Base-by-base conservation (phyloP, 2,329 filamentous ascomycete genomes). In the Podosphaera xanthii region DNA sequence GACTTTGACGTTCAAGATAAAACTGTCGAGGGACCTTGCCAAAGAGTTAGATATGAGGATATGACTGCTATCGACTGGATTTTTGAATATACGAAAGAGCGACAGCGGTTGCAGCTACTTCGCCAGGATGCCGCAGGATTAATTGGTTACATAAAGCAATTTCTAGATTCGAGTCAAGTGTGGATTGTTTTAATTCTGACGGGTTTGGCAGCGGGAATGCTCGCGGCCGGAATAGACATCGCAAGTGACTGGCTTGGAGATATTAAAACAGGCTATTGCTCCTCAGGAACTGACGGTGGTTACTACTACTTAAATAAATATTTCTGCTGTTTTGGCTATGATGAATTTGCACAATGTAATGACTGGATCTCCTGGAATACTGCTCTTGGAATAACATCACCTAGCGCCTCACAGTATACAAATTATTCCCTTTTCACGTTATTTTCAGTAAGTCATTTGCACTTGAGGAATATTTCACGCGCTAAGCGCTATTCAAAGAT, bases 51-150 rank as follows among this genome's bases (percentile, higher is more conserved):
- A 59, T 98, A 98, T 73, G 91, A 96, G 68, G 86, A 98, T 72
- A 76, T 96, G 70, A 96, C 91, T 14, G 91, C 92, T 60, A 98
- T 98, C 70, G 92, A 98, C 74, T 98, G 92, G 92, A 97, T 97
- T 69, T 97, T 95, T 67, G 92, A 98, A 71, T 95, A 97, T 69
- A 92, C 87, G 58, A 96, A 96, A 71, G 92, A 98, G 73, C 81
- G 92, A 30, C 88, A 94, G 70, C 81, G 92, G 33, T 74, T 94
- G 66, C 81, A 88, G n/a, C 79, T 85, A 36, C 75, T 98, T 30
- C 79, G 82, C 59, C 80, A 84, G 0, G 80, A 78, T 65, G 78
- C 82, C 6, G 76, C 79, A 30, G 87, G 89, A 0, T 64, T 95
- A 4, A 61, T 90, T 30, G 88, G 89, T 10, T 81, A 88, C 65